phyloP scores from a whole-genome alignment of 352 stramenopile species.

The Globisporangium apiculatum region DNA sequence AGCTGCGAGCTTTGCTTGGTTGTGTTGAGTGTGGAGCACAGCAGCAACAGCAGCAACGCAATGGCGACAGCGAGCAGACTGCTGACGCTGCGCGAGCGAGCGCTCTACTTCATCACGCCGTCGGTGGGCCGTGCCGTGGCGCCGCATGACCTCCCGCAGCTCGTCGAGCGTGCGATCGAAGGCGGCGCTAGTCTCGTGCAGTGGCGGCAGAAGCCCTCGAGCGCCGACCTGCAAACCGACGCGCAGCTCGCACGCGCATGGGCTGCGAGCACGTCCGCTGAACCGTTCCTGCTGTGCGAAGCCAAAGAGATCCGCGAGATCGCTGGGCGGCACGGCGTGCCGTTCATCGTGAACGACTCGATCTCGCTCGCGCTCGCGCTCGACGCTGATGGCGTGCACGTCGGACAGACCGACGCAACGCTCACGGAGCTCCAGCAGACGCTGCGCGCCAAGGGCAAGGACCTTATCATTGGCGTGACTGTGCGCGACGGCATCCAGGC shows the following conservation, averaged over 20 bases:
- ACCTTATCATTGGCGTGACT: conserved; percentile 47
- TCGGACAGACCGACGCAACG: conserved; percentile 37
- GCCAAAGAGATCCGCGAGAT: conserved; percentile 29
- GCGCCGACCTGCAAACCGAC: conserved; percentile 18
- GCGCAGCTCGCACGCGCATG: conserved; percentile 20
- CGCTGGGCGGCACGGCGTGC: conserved; percentile 26
- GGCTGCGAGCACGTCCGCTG: conserved; percentile 8
- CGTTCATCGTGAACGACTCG: conserved; percentile 56
- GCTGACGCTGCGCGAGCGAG: conserved; percentile 7
- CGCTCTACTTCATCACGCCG: conserved; percentile 64
- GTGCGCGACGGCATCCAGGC: conserved; percentile 41
- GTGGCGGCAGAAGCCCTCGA: conserved; percentile 43
- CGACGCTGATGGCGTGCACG: conserved; percentile 40
- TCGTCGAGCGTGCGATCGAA: conserved; percentile 36
- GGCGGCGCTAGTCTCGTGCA: conserved; percentile 44
- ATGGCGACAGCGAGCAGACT: neutral
- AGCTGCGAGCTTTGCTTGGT: too few species aligned
- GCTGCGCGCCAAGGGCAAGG: conserved; percentile 9
- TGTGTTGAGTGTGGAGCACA: neutral
- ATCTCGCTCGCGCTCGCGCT: conserved; percentile 35
- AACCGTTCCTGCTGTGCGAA: conserved; percentile 30
- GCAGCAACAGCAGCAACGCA: neutral
- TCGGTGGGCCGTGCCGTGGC: conserved; percentile 22
- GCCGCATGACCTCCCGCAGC: conserved; percentile 17
- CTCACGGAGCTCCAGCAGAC: conserved; percentile 16